Evolutionary conservation across 208 protist genomes (phyloP).

Genomic region (Naegleria lovaniensis): DNA sequence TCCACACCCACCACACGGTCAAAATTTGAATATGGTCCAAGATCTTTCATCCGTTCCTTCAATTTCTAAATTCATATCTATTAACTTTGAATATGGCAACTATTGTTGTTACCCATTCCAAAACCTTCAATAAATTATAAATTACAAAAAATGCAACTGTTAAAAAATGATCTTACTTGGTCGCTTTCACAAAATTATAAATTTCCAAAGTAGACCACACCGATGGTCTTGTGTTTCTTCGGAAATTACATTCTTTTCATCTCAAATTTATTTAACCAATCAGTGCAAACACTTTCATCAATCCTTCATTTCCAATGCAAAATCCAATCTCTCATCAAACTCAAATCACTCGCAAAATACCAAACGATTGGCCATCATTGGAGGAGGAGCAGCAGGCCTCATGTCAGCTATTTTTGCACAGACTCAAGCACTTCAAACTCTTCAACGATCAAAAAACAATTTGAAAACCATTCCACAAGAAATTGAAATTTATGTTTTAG

Average conservation of each 20-base stretch:
- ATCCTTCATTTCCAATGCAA: too few species aligned
- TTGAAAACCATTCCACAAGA: neutral
- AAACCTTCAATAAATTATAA: neutral
- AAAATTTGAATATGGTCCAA: neutral
- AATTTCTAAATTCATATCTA: neutral
- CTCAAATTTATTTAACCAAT: too few species aligned
- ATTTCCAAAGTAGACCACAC: too few species aligned
- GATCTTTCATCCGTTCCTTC: neutral
- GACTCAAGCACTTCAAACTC: neutral
- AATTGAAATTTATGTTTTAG: neutral
- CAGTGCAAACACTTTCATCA: too few species aligned
- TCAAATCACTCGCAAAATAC: neutral
- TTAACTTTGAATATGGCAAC: neutral
- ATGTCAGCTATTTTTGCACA: neutral
- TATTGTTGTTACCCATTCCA: too few species aligned
- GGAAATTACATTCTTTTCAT: too few species aligned
- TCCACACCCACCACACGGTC: neutral
- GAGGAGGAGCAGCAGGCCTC: slow-evolving; percentile 12
- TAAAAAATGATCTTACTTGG: too few species aligned
- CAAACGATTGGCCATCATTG: neutral
- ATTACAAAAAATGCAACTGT: too few species aligned
- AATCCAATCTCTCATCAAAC: too few species aligned
- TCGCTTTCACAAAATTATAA: too few species aligned
- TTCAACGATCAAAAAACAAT: neutral
- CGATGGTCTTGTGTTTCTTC: too few species aligned